Percentiles rank a stretch among this genome's conserved stretches.
These are phyloP conservation scores for Apophysomyces elegans DNA, from an alignment of 371 early-diverging fungal species.

Conservation along the genomic window DNA sequence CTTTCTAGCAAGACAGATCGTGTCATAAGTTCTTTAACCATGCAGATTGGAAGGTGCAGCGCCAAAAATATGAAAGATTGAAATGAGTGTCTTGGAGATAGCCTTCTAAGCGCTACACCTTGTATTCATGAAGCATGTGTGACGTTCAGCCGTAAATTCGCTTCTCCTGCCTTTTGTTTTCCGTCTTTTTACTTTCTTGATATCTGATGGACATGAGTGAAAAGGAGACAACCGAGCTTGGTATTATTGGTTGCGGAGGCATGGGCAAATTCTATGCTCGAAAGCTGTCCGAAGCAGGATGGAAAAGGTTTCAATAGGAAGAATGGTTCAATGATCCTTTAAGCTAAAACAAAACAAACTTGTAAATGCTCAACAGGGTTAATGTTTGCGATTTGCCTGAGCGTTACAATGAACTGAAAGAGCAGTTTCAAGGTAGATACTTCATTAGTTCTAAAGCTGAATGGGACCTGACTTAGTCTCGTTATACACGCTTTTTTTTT, in stretches of 20 bases:
- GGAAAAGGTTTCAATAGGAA: slow-evolving; percentile 60
- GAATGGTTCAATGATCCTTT: too few species aligned
- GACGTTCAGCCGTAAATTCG: not conserved
- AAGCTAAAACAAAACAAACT: not conserved
- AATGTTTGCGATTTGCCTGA: slow-evolving; percentile 88
- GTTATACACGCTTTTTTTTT: not conserved
- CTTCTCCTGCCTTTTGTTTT: not conserved
- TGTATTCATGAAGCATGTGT: too few species aligned
- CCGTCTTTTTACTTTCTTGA: not conserved
- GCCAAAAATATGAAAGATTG: too few species aligned
- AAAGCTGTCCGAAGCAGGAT: slow-evolving; percentile 74
- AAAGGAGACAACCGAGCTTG: slow-evolving; percentile 68
- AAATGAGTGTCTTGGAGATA: too few species aligned
- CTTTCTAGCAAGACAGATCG: too few species aligned
- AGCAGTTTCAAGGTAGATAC: slow-evolving; percentile 59
- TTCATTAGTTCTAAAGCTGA: not conserved
- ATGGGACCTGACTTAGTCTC: not conserved
- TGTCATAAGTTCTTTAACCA: too few species aligned
- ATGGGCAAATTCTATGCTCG: slow-evolving; percentile 94
- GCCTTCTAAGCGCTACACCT: too few species aligned
- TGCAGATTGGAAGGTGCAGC: too few species aligned
- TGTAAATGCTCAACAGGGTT: slow-evolving; percentile 48
- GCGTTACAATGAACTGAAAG: slow-evolving; percentile 67
- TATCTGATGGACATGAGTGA: slow-evolving; percentile 26
- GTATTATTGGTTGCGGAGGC: slow-evolving; percentile 88